A percentile compares a stretch with the other conserved stretches of the same genome.
phyloP scores from a whole-genome alignment of 2,329 filamentous ascomycete genomes.

The Talaromyces sp. region DNA sequence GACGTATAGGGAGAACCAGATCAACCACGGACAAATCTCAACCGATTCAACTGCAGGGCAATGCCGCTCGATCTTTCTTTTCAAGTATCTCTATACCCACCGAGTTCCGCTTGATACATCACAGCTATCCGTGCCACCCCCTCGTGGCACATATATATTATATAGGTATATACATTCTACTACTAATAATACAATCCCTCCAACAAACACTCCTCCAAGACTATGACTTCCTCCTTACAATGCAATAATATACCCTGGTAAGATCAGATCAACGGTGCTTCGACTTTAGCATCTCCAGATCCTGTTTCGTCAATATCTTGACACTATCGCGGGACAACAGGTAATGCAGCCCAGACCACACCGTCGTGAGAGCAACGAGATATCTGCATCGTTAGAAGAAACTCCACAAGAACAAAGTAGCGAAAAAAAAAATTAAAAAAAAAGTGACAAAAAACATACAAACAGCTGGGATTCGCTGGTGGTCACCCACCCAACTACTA shows the following conservation, averaged over 20 bases:
- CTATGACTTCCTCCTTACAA: not conserved
- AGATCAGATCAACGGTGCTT: not conserved
- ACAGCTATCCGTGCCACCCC: no score
- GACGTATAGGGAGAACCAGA: no score
- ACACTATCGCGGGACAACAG: slow-evolving; percentile 86
- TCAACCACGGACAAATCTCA: no score
- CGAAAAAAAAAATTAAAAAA: not conserved
- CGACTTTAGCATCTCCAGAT: slow-evolving; percentile 35
- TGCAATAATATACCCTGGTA: not conserved
- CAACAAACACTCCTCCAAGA: not conserved
- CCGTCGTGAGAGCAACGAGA: slow-evolving; percentile 78
- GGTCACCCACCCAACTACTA: slow-evolving; percentile 47
- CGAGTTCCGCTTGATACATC: no score
- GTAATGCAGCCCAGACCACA: slow-evolving; percentile 93
- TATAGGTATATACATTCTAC: not conserved
- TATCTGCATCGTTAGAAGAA: slow-evolving; percentile 50
- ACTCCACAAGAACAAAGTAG: not conserved
- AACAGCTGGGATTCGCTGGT: slow-evolving; percentile 44
- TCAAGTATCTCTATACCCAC: no score
- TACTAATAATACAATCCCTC: not conserved
- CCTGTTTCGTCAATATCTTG: slow-evolving; percentile 62
- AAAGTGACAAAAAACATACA: slow-evolving; percentile 31
- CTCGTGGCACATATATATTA: no score
- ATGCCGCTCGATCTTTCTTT: no score
- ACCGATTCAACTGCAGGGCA: no score